Evolutionary conservation across 306 rosid species (phyloP).

Genomic region (Prunus davidiana): DNA sequence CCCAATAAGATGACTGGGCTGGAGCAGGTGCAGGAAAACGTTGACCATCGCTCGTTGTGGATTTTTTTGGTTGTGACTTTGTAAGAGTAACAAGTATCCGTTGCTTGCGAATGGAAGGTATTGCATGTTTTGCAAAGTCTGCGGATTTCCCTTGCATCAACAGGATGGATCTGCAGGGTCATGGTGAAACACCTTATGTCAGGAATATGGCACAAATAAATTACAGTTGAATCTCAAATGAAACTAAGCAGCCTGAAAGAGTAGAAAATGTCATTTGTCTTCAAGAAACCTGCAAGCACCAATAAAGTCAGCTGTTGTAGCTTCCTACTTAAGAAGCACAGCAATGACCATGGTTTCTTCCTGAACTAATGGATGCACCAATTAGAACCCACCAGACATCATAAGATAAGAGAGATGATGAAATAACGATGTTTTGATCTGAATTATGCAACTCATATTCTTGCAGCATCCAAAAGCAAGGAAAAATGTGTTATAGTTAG

Average conservation of each 20-base stretch:
- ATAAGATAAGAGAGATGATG: not conserved
- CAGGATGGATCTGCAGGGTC: constrained; percentile 57
- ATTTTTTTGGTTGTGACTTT: constrained; percentile 63
- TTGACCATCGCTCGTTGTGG: constrained; percentile 49
- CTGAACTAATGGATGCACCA: too few relatives aligned
- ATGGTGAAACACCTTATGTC: constrained; percentile 13
- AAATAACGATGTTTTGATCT: not conserved
- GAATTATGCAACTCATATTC: not conserved
- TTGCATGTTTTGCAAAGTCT: constrained; percentile 72
- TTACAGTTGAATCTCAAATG: constrained; percentile 1
- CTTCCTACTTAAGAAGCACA: not conserved
- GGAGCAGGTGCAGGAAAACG: constrained; percentile 37
- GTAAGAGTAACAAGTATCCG: constrained; percentile 77
- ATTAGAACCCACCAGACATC: too few relatives aligned
- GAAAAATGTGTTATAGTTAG: not conserved
- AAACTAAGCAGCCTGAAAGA: not conserved
- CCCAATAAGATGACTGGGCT: constrained; percentile 56
- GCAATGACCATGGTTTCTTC: too few relatives aligned
- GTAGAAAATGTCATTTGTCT: not conserved
- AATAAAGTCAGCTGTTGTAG: not conserved
- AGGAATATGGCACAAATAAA: constrained; percentile 8
- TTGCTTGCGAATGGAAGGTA: constrained; percentile 72
- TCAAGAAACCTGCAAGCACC: not conserved
- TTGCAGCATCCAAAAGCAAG: constrained; percentile 8
- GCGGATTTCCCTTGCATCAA: constrained; percentile 72